Base-by-base conservation (phyloP, 2,329 filamentous ascomycete species). In the Fusarium sp. region DNA sequence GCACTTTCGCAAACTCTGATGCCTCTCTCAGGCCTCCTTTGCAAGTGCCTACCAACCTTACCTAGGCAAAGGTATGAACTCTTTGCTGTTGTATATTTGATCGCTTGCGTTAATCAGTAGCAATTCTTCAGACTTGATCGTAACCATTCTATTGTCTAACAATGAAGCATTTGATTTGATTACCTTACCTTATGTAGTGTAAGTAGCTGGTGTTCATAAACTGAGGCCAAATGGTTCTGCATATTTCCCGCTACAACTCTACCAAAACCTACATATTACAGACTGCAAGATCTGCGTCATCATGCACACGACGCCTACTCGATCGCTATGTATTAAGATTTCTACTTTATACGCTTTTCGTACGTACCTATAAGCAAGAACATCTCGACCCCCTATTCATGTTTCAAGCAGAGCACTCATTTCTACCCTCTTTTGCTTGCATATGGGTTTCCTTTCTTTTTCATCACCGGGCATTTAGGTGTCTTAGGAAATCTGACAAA, bases 361-460 rank as follows among this genome's bases (percentile, higher is more conserved):
- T 33, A 44, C 41, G 23, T 25, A 44, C 41, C 23, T 42, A 16
- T 41, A 33, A 14, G 29, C 19, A 35, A 44, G 21, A 31, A 25
- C 55, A 33, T 31, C 35, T 46, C 44, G 18, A 29, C 49, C 54
- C 42, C 12, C 46, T 42, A 41, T 68, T 69, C 56, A 33, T 48
- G 31, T 37, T 57, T 55, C 5, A 44, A 51, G 35, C 45, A 55
- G 39, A 45, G 44, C 31, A 52, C 44, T 42, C 39, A 65, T 58
- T 73, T 66, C 58, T 49, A 64, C 56, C 54, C 21, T 57, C 61
- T 52, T 62, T 63, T 73, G 49, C 60, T 63, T 31, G 52, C 23
- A 31, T 42, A 31, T 62, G 42, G n/a, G 54, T 62, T 65, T 62
- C 61, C 35, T 66, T 31, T 63, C 63, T 42, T 60, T 56, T 62